These are phyloP conservation scores for Ophiostoma sp. DNA, from an alignment of 2,329 filamentous ascomycete species.

Conservation along the genomic window DNA sequence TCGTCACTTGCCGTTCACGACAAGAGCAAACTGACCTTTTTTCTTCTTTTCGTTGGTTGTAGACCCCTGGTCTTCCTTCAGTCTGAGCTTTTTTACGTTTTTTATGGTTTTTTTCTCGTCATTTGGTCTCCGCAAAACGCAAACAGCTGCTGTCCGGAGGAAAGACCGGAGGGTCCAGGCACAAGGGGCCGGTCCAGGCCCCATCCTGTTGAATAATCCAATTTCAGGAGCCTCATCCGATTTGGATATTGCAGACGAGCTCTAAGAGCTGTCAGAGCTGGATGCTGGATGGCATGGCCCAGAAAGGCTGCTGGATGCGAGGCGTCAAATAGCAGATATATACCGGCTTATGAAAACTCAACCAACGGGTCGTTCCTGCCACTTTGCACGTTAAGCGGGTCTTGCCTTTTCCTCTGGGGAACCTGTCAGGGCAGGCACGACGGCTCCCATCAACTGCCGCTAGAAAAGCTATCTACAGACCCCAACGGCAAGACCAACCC, in stretches of 20 bases:
- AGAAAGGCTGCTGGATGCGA: not conserved
- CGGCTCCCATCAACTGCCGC: constrained; percentile 5
- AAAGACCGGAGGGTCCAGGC: not conserved
- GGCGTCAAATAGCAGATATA: not conserved
- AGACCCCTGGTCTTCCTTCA: not conserved
- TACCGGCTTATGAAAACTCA: not conserved
- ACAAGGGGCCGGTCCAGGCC: not conserved
- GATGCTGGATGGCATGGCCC: not conserved
- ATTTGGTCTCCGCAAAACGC: not conserved
- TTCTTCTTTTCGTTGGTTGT: not conserved
- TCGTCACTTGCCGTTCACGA: not conserved
- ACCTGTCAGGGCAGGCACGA: not conserved
- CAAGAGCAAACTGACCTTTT: not conserved
- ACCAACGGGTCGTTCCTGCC: constrained; percentile 2
- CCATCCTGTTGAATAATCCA: not conserved
- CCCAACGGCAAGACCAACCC: not conserved
- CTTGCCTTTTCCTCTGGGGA: not conserved
- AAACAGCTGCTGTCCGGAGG: not conserved
- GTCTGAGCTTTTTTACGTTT: not conserved
- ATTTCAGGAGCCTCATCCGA: not conserved
- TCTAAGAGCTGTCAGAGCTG: not conserved
- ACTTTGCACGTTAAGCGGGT: not conserved
- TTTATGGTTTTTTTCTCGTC: not conserved
- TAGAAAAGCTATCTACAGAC: constrained; percentile 5
- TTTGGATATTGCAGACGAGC: constrained; percentile 10